Evolutionary conservation across 164 flowering plant genomes (phyloP), one percentile per base, ranked within the genome.

Genomic region (Chloranthus sessilifolius): DNA sequence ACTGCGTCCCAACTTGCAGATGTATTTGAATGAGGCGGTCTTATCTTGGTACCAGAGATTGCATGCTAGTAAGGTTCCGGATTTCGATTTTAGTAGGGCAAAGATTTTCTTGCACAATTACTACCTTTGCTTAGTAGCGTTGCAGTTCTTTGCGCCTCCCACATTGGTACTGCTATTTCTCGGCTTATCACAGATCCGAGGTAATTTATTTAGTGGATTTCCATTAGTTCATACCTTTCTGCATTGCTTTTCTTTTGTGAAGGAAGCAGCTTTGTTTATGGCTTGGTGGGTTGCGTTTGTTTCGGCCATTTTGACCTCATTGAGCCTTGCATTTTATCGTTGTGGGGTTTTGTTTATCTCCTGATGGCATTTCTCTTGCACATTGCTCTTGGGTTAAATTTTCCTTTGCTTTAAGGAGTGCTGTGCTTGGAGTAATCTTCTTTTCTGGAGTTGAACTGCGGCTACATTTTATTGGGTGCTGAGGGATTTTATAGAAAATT

Each of bases 71-170:
- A 83, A 76, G 61, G 82, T 85, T 45, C 99, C 99, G 5, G 99
- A 92, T 45, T 76, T 86, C 88, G 96, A 80, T 28, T 92, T 76
- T 51, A 86, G 99, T 49, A 62, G 97, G 63, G 96, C 96, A 1
- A 92, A 92, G 68, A 83, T 92, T 46, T 92, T 92, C 63, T 76
- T 92, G 48, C 95, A 92, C 68, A 88, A 88, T 60, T 83, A 92
- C 66, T 84, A 78, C 62, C 30, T 84, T 17, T 82, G 95, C 58
- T 78, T 88, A 27, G 83, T 60, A 1, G 82, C 71, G 28, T 33
- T 81, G 73, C 99, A 88, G 70, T 81, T 83, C 53, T 67, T 88
- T 30, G 79, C 71, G 2, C 86, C 95, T 0, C 75, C 89, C 2
- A 65, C 68, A 5, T 43, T 83, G 82, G 62, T 86, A 24, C 83